Evolutionary conservation across 108 stramenopile species (phyloP).

Genomic region (Schizochytrium sp.): DNA sequence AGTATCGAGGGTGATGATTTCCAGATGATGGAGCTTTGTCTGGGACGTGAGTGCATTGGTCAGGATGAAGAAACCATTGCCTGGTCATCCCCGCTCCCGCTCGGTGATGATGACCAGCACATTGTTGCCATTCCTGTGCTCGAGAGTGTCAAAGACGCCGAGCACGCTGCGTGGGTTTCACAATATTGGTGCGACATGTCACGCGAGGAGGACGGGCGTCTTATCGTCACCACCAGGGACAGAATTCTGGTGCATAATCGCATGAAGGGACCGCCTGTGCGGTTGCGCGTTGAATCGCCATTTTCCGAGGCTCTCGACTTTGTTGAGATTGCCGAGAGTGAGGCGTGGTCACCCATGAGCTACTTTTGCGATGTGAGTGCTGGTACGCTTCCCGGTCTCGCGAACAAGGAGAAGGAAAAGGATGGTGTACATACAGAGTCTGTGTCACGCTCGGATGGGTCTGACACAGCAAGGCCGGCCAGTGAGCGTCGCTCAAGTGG

Average conservation of each 20-base stretch:
- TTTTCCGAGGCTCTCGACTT: background rate
- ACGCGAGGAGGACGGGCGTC: background rate
- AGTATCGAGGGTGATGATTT: too few relatives aligned
- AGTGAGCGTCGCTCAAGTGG: background rate
- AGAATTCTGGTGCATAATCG: background rate
- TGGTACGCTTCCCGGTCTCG: background rate
- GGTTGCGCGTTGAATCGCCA: background rate
- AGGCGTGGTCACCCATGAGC: background rate
- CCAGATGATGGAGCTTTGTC: background rate
- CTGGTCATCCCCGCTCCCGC: background rate
- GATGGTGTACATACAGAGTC: background rate
- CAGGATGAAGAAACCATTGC: background rate
- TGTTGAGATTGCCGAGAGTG: background rate
- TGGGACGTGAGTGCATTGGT: background rate
- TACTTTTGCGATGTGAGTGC: background rate
- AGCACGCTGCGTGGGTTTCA: background rate
- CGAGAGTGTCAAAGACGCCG: background rate
- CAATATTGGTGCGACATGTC: background rate
- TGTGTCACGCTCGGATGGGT: background rate
- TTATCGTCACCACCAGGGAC: background rate
- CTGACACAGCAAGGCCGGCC: background rate
- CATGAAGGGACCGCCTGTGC: background rate
- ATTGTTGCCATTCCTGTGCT: background rate
- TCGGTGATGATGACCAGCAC: background rate
- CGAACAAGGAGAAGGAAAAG: background rate